Percentiles rank a stretch among this genome's conserved stretches.
These are phyloP conservation scores for Apiospora koreana DNA, from an alignment of 2,329 filamentous ascomycete genomes.

Conservation along the genomic window DNA sequence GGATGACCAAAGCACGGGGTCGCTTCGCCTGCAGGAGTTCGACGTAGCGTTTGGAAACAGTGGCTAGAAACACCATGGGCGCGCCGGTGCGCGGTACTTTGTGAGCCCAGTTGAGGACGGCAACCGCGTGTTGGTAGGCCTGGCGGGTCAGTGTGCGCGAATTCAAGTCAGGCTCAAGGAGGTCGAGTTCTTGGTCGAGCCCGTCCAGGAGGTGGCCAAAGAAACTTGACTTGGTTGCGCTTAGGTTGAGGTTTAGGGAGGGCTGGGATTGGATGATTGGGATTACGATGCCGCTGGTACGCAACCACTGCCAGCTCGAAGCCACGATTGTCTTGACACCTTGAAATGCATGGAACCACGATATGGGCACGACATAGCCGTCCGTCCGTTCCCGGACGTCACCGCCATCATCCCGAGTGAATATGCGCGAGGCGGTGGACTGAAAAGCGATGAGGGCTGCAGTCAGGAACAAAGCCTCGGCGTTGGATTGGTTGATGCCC, in stretches of 20 bases:
- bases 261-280: conserved; percentile 66
- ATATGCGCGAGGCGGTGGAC: conserved; percentile 63
- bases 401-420: conserved; percentile 55
- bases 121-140: conserved; percentile 65
- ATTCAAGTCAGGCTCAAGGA: conserved; percentile 24
- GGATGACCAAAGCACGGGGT: conserved; percentile 62
- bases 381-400: conserved; percentile 39
- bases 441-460: conserved; percentile 68
- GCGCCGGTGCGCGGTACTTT: conserved; percentile 59
- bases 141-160: conserved; percentile 42
- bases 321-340: conserved; percentile 67
- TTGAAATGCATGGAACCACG: conserved; percentile 69
- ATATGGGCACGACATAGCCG: conserved; percentile 59
- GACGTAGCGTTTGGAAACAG: conserved; percentile 61
- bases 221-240: conserved; percentile 54
- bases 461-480: conserved; percentile 64
- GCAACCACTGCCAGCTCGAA: conserved; percentile 64
- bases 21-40: conserved; percentile 59
- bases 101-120: conserved; percentile 67
- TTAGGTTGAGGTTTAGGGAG: conserved; percentile 60
- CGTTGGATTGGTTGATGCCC: conserved; percentile 60
- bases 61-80: conserved; percentile 64
- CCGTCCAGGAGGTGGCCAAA: conserved; percentile 62
- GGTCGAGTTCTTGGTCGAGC: conserved; percentile 55
- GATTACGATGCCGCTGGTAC: conserved; percentile 56